Conservation (phyloP, 192 early-diverging fungal genomes). For the Coemansia sp. region DNA sequence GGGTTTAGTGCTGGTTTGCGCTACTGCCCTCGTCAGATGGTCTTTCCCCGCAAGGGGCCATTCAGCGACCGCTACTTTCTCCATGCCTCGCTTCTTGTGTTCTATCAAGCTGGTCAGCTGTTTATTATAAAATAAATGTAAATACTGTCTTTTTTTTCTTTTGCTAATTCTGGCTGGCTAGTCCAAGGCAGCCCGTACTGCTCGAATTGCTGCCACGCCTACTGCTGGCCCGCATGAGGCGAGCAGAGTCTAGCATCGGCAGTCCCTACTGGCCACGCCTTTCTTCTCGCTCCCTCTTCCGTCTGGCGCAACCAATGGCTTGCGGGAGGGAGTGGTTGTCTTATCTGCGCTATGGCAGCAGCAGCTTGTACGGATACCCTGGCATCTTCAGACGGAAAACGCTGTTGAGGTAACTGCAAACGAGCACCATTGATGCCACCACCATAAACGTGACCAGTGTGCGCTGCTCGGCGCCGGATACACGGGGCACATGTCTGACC, state of each 20-base stretch:
- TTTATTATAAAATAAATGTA: constrained; percentile 1
- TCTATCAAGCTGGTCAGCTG: not conserved
- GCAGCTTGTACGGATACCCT: constrained; percentile 46
- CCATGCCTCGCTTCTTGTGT: not conserved
- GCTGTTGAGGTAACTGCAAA: constrained; percentile 52
- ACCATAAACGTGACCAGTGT: constrained; percentile 43
- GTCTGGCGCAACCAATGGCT: not conserved
- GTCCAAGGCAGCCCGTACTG: not conserved
- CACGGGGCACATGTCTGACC: constrained; percentile 43
- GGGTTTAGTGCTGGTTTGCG: not conserved
- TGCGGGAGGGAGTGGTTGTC: not conserved
- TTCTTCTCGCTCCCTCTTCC: not conserved
- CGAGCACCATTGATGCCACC: constrained; percentile 31
- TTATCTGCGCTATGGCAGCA: constrained; percentile 25
- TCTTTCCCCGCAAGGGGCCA: not conserved
- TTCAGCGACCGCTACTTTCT: not conserved
- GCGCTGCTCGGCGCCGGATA: constrained; percentile 38
- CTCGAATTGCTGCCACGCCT: not conserved
- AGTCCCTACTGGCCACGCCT: not conserved
- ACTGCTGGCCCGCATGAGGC: not conserved
- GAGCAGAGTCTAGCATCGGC: not conserved
- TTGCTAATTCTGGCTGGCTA: not conserved
- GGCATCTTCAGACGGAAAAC: constrained; percentile 54
- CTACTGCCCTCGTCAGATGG: not conserved
- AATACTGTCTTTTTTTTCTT: too few species aligned